Evolutionary conservation across 768 basidiomycete genomes (phyloP).

Genomic region (Pleurotus djamor): DNA sequence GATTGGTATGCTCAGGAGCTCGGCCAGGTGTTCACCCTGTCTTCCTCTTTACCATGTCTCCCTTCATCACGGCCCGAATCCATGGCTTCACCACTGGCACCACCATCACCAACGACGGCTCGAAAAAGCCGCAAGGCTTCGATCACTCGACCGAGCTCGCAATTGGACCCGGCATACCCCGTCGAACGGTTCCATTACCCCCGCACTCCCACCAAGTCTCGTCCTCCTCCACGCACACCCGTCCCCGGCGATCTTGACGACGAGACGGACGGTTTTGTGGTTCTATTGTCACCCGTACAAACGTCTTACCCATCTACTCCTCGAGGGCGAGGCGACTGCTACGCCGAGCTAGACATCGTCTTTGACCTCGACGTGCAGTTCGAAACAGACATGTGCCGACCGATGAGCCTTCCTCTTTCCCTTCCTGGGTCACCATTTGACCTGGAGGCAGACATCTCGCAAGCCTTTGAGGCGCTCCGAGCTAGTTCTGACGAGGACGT

Average conservation of each 20-base stretch:
- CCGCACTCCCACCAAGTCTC: not conserved
- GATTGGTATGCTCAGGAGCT: slow-evolving; percentile 56
- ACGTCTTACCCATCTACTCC: slow-evolving; percentile 31
- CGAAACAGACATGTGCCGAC: slow-evolving; percentile 29
- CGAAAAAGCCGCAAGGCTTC: not conserved
- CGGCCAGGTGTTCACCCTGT: slow-evolving; percentile 44
- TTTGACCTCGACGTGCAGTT: slow-evolving; percentile 31
- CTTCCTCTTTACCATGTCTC: slow-evolving; percentile 17
- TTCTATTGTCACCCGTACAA: not conserved
- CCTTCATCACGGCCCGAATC: slow-evolving; percentile 30
- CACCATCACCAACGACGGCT: not conserved
- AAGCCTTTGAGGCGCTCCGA: slow-evolving; percentile 31
- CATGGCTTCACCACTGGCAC: slow-evolving; percentile 12
- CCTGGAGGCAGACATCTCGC: slow-evolving; percentile 35
- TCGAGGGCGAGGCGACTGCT: slow-evolving; percentile 18
- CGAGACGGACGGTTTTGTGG: not conserved
- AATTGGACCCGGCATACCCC: not conserved
- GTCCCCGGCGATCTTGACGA: not conserved
- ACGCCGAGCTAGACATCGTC: slow-evolving; percentile 24
- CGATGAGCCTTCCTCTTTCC: slow-evolving; percentile 36
- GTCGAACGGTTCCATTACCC: not conserved
- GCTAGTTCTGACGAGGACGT: not conserved
- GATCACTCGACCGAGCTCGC: not conserved
- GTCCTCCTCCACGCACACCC: slow-evolving; percentile 2
- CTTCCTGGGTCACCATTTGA: slow-evolving; percentile 39